Evolutionary conservation across 768 basidiomycete genomes (phyloP), one percentile per base, ranked within the genome.

Genomic region (Gymnopilus dilepis): DNA sequence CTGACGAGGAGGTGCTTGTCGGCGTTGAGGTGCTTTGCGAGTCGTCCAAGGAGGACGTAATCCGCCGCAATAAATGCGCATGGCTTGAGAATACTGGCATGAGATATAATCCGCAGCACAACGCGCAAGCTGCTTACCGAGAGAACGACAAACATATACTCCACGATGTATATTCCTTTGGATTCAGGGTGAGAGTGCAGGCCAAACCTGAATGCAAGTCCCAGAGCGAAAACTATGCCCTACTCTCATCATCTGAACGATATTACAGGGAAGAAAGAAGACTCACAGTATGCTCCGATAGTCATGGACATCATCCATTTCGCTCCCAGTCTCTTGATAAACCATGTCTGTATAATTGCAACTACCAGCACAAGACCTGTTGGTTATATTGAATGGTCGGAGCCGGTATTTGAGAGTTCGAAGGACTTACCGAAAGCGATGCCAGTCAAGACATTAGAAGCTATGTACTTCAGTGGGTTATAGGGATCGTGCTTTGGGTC

Each of bases 1-100:
- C 76, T 73, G 21, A 91, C 70, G 26, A 85, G 67, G 22, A 90
- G 74, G 65, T 84, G 80, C 48, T 79, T 62, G 59, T 80, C 76
- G 34, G 78, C 79, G 9, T 76, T 66, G 6, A 91, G 72, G 62
- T 82, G 77, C 22, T 71, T 76, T 5, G 87, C 84, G 3, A 92
- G 71, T 12, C 82, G 83, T 9, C 88, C 87, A 1, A 91, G 80
- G 19, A 90, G 78, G 58, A 90, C 74, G 66, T 92, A 91, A 67
- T 87, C 81, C 13, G 86, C 82, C 4, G 87, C 87, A 62, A 89
- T 87, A 74, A 91, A 91, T 26, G 87, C 89, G 69, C 91, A 92
- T 4, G 90, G 89, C 86, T 87, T 53, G 11, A 48, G 30, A 48
- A 26, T 28, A 64, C 30, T 12, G 41, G 34, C 26, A n/a, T n/a